Percentiles rank a stretch among this genome's conserved stretches.
Evolutionary conservation across 192 early-diverging fungal genomes (phyloP).

Genomic region (Kickxella alabastrina): DNA sequence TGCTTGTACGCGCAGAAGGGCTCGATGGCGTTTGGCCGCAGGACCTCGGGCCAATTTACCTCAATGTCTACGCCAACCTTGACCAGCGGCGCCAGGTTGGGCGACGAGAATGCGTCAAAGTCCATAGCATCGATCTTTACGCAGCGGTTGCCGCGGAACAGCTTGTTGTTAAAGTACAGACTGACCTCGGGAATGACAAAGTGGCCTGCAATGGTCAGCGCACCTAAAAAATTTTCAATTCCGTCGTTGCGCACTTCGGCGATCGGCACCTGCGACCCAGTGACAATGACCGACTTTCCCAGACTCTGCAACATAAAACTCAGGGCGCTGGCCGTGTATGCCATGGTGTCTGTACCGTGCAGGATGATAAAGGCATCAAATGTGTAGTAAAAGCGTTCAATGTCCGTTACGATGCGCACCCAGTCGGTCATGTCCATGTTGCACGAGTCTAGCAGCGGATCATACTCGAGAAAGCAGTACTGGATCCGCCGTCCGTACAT

Average conservation of each 20-base stretch:
- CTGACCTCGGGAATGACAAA: conserved; percentile 96
- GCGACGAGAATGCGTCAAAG: conserved; percentile 81
- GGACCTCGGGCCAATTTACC: conserved; percentile 84
- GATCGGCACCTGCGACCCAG: conserved; percentile 95
- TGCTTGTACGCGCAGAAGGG: conserved; percentile 81
- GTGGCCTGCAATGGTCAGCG: conserved; percentile 95
- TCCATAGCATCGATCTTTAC: conserved; percentile 74
- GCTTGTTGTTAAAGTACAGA: conserved; percentile 91
- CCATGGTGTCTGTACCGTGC: conserved; percentile 91
- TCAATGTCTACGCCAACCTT: conserved; percentile 96
- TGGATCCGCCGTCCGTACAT: conserved; percentile 87
- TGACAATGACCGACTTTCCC: conserved; percentile 96
- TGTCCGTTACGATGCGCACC: conserved; percentile 93
- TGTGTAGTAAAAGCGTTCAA: conserved; percentile 88
- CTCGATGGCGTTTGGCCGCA: conserved; percentile 79
- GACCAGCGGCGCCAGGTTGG: conserved; percentile 86
- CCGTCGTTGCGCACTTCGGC: conserved; percentile 98
- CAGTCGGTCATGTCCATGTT: conserved; percentile 94
- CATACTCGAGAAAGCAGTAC: conserved; percentile 96
- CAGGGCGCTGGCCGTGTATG: conserved; percentile 81
- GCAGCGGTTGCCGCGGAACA: conserved; percentile 88
- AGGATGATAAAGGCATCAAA: conserved; percentile 96
- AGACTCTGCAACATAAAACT: conserved; percentile 96
- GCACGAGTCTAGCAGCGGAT: conserved; percentile 90
- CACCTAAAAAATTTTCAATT: conserved; percentile 92